phyloP scores from a whole-genome alignment of 1,284 basidiomycete species.

The Earliella scabrosa region DNA sequence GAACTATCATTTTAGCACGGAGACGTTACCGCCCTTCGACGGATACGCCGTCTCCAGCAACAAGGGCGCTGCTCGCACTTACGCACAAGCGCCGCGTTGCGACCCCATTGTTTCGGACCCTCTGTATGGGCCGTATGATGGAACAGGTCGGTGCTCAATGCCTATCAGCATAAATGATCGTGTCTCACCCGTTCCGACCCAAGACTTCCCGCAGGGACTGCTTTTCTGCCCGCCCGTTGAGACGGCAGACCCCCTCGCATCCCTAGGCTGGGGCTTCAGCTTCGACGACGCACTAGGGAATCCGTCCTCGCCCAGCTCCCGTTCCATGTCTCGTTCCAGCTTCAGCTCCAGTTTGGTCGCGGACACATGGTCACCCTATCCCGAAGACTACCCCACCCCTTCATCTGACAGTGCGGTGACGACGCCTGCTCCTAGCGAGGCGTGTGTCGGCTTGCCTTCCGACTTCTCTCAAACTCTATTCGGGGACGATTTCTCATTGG shows the following conservation, averaged over 20 bases:
- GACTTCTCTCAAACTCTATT: conserved; percentile 11
- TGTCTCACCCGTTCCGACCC: conserved; percentile 1
- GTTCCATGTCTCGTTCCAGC: conserved; percentile 25
- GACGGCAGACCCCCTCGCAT: conserved; percentile 5
- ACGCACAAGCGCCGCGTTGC: conserved; percentile 4
- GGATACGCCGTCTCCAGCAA: not conserved
- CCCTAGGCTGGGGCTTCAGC: not conserved
- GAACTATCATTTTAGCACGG: conserved; percentile 10
- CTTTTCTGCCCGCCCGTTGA: not conserved
- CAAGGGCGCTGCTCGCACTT: not conserved
- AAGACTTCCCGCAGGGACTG: conserved; percentile 4
- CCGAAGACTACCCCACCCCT: conserved; percentile 21
- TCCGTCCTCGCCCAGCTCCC: conserved; percentile 16
- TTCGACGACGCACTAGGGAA: not conserved
- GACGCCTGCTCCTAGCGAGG: conserved; percentile 24
- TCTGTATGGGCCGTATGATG: conserved; percentile 12
- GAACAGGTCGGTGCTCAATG: conserved; percentile 8
- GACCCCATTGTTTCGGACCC: conserved; percentile 2
- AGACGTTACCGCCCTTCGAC: conserved; percentile 2
- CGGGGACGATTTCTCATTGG: conserved; percentile 11
- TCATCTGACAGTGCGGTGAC: conserved; percentile 21
- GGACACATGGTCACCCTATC: conserved; percentile 10
- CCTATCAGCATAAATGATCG: not conserved
- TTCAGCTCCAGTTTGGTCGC: conserved; percentile 15
- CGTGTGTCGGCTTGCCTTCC: conserved; percentile 14